A percentile compares a stretch with the other conserved stretches of the same genome.
Conservation (phyloP, 2,329 filamentous ascomycete genomes). For the Xylariomycetidae sp. region DNA sequence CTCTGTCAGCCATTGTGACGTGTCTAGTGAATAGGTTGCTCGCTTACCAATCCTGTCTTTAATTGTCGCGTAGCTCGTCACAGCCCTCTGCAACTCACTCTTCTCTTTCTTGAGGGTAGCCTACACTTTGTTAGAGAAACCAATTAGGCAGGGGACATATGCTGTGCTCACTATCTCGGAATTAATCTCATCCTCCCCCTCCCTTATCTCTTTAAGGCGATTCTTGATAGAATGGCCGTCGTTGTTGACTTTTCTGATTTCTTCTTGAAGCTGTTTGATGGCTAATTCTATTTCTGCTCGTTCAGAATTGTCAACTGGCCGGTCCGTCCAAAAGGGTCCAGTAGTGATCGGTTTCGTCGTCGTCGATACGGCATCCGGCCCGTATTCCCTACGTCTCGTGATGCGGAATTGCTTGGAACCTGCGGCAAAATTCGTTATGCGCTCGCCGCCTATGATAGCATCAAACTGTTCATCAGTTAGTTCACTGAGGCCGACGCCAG, state of each 20-base stretch:
- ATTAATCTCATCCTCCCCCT: slow-evolving; percentile 37
- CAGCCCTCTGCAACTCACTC: slow-evolving; percentile 59
- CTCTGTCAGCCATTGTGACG: slow-evolving; percentile 13
- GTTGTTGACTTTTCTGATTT: slow-evolving; percentile 30
- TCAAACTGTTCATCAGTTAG: slow-evolving; percentile 65
- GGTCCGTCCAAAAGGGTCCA: slow-evolving; percentile 71
- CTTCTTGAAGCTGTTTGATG: slow-evolving; percentile 37
- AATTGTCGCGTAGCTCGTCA: slow-evolving; percentile 60
- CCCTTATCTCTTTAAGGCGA: slow-evolving; percentile 32
- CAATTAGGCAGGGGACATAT: too few species aligned
- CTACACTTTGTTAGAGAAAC: too few species aligned
- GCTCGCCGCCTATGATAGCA: slow-evolving; percentile 51
- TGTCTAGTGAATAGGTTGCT: background rate
- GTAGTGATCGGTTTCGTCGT: slow-evolving; percentile 54
- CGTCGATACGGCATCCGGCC: slow-evolving; percentile 66
- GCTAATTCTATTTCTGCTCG: slow-evolving; percentile 57
- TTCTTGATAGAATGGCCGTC: slow-evolving; percentile 30
- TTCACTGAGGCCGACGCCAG: slow-evolving; percentile 59
- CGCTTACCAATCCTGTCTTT: slow-evolving; percentile 65
- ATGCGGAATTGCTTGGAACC: slow-evolving; percentile 61
- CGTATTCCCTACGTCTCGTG: slow-evolving; percentile 74
- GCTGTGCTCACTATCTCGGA: slow-evolving; percentile 32
- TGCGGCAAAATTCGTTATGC: slow-evolving; percentile 66
- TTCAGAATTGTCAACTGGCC: slow-evolving; percentile 64
- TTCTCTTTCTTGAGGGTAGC: slow-evolving; percentile 66